These are phyloP conservation scores for Sugiyamaella americana DNA, from an alignment of 805 yeast species.

Conservation along the genomic window DNA sequence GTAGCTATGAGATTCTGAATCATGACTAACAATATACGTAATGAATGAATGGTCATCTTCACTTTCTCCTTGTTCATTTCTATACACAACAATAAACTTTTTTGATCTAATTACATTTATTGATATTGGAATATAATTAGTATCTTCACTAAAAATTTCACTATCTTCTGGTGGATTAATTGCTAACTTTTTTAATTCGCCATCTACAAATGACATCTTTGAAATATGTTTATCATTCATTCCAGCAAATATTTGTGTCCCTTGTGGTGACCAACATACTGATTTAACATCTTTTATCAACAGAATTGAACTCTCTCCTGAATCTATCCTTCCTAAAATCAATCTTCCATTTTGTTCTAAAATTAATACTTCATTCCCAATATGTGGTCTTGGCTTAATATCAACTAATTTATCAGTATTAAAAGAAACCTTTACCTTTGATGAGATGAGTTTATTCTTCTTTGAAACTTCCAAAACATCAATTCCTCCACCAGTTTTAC, in stretches of 20 bases:
- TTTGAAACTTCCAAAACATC: conserved; percentile 12
- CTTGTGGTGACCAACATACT: neutral
- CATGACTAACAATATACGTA: conserved; percentile 15
- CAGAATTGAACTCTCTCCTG: neutral
- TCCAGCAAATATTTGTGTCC: neutral
- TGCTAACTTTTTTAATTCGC: neutral
- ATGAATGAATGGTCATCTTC: conserved; percentile 21
- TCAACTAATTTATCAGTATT: conserved; percentile 8
- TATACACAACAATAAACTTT: conserved; percentile 16
- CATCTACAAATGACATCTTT: neutral
- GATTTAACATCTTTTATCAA: neutral
- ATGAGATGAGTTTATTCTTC: neutral
- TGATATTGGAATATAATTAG: neutral
- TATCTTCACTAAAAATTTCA: neutral
- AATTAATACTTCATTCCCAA: conserved; percentile 14
- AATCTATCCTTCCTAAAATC: neutral
- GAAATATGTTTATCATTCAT: neutral
- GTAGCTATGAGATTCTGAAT: neutral
- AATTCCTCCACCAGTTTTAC: conserved; percentile 8
- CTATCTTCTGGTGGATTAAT: neutral
- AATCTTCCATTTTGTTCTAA: conserved; percentile 11
- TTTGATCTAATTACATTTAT: conserved; percentile 19
- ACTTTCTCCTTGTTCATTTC: neutral
- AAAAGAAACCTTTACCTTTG: neutral
- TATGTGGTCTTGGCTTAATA: conserved; percentile 16